These are phyloP conservation scores for Barnettozyma hawaiiensis DNA, from an alignment of 1,139 yeast genomes.

Conservation along the genomic window DNA sequence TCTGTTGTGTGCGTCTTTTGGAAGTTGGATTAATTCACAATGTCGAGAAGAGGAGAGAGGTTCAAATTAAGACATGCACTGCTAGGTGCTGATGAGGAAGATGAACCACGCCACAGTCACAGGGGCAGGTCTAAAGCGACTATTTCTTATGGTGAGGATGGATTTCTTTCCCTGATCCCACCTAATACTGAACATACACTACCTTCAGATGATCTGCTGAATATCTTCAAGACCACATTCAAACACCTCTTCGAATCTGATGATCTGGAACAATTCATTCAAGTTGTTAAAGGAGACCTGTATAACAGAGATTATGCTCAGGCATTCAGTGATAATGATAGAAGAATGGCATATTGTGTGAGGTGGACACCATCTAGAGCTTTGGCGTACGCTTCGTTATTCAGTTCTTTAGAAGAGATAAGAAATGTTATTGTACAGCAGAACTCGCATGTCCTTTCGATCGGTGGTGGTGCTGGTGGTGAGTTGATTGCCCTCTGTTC, in stretches of 20 bases:
- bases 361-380: slow-evolving; percentile 88
- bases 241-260: slow-evolving; percentile 40
- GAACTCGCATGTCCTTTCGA: slow-evolving; percentile 42
- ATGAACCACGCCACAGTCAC: neutral
- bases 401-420: slow-evolving; percentile 45
- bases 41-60: slow-evolving; percentile 23
- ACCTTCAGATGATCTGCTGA: slow-evolving; percentile 40
- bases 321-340: slow-evolving; percentile 62
- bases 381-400: slow-evolving; percentile 62
- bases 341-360: slow-evolving; percentile 70
- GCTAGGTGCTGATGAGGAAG: slow-evolving; percentile 5
- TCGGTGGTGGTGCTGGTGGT: slow-evolving; percentile 91
- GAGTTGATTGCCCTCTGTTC: slow-evolving; percentile 70
- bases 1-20: too few relatives aligned
- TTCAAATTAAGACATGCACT: slow-evolving; percentile 6
- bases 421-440: slow-evolving; percentile 21
- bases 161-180: slow-evolving; percentile 14
- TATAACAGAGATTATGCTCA: slow-evolving; percentile 62
- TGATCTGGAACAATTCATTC: slow-evolving; percentile 42
- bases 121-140: slow-evolving; percentile 3
- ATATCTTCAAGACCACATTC: slow-evolving; percentile 45
- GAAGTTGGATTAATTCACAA: neutral
- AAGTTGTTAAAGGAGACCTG: slow-evolving; percentile 61
- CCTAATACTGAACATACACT: slow-evolving; percentile 22
- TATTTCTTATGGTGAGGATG: slow-evolving; percentile 4